Conservation (phyloP, 2,329 filamentous ascomycete genomes). For the Colletotrichum lini region DNA sequence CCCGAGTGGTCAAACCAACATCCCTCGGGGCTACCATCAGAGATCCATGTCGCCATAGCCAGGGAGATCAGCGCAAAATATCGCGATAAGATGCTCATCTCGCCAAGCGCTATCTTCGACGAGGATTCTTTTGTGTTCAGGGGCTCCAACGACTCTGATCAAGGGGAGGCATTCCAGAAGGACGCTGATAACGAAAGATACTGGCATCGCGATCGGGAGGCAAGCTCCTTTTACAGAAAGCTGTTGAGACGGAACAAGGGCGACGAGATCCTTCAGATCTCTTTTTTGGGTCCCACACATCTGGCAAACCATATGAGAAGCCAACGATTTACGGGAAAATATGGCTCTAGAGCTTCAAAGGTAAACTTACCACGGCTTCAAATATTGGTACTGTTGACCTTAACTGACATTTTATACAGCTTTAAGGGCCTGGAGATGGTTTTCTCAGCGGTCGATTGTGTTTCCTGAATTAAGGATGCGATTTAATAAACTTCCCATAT, state of each 20-base stretch:
- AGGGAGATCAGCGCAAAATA: background rate
- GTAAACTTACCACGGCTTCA: background rate
- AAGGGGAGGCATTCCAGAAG: background rate
- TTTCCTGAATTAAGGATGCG: no score
- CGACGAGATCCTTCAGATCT: background rate
- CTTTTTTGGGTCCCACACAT: background rate
- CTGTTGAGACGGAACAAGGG: background rate
- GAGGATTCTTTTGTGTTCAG: background rate
- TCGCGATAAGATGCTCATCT: slow-evolving; percentile 1
- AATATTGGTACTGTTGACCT: no score
- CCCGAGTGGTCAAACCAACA: background rate
- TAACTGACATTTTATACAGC: background rate
- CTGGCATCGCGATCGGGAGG: background rate
- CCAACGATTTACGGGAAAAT: background rate
- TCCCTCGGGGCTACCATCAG: background rate
- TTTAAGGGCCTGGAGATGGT: background rate
- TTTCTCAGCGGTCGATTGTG: background rate
- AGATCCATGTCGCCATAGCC: background rate
- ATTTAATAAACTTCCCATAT: no score
- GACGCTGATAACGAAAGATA: background rate
- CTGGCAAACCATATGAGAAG: background rate
- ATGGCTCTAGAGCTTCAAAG: background rate
- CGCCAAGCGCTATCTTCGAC: background rate
- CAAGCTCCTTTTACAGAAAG: background rate
- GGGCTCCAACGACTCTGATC: background rate